Percentiles rank a stretch among this genome's conserved stretches.
phyloP scores from a whole-genome alignment of 2,329 filamentous ascomycete species.

The Colletotrichum sp. region DNA sequence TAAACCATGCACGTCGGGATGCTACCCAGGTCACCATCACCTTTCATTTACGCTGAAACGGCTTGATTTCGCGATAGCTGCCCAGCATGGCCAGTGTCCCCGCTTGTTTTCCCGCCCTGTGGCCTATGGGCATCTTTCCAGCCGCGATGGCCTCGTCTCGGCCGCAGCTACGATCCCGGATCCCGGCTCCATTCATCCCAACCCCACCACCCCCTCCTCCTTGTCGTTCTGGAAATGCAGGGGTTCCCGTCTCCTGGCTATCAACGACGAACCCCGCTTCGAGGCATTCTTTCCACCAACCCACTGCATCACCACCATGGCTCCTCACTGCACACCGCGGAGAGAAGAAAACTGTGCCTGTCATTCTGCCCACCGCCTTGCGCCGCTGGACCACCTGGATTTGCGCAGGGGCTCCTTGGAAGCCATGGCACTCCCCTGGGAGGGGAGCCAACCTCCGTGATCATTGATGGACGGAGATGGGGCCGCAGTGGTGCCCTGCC shows the following conservation, averaged over 20 bases:
- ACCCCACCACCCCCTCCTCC: neutral
- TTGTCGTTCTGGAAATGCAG: neutral
- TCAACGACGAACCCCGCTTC: conserved; percentile 1
- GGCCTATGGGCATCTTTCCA: conserved; percentile 19
- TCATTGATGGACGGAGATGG: neutral
- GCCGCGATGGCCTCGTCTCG: neutral
- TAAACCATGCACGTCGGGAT: conserved; percentile 12
- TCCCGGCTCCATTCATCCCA: neutral
- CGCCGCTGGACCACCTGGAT: neutral
- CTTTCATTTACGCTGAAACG: conserved; percentile 22
- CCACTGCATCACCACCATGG: neutral
- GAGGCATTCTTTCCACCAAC: neutral
- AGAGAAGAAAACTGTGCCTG: neutral
- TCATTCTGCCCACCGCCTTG: neutral
- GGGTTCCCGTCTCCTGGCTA: conserved; percentile 3
- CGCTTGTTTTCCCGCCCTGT: conserved; percentile 4
- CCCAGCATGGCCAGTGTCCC: conserved; percentile 7
- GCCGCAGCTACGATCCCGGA: neutral
- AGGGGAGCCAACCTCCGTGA: neutral
- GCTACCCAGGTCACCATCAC: neutral
- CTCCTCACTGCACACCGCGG: neutral
- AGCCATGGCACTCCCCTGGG: neutral
- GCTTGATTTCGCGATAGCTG: conserved; percentile 9
- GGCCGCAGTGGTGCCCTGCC: neutral
- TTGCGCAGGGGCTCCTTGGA: conserved; percentile 10